Base-by-base conservation (phyloP, 768 basidiomycete genomes). In the Filobasidium wieringae region DNA sequence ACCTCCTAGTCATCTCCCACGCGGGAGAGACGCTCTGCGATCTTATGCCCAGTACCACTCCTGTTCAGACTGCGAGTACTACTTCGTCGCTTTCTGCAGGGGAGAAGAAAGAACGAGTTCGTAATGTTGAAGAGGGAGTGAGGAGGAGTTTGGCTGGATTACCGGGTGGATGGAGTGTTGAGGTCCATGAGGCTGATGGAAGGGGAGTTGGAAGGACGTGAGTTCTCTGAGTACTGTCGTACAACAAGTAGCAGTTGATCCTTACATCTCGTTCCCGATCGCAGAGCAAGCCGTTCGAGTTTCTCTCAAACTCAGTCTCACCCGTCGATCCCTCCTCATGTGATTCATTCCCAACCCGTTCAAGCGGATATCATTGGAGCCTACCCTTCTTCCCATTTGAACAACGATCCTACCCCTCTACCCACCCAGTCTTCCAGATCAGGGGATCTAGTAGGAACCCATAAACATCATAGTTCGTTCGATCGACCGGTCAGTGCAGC, bases 371-470 rank as follows among this genome's bases (percentile, higher is more conserved):
- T 60, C 29, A 56, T 60, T 30, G 54, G 53, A 26, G 54, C 59
- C 0, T 60, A 60, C 37, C 59, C 59, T 22, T 60, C 59, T 3
- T 60, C 59, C 4, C 53, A 60, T 33, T 34, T 60, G 17, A 60
- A 60, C 59, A 54, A 33, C 19, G 19, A 36, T 7, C 59, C 59
- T 7, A 50, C 59, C 11, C 59, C 53, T 1, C 29, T 60, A 12
- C 59, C 59, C 26, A 24, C 7, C 11, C 36, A n/a, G n/a, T n/a
- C 45, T 43, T 57, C 56, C 7, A 34, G 47, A 3, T 27, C 32
- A 31, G 47, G 4, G 4, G 37, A 41, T 30, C 33, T 17, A 17
- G 36, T 30, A 17, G 53, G 52, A 3, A 24, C 31, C 30, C 22
- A 37, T 24, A 39, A 9, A 36, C 43, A 19, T 6, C 43, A 47